Evolutionary conservation across 768 basidiomycete genomes (phyloP), one percentile per base, ranked within the genome.

Genomic region (Pleurotus cornucopiae): DNA sequence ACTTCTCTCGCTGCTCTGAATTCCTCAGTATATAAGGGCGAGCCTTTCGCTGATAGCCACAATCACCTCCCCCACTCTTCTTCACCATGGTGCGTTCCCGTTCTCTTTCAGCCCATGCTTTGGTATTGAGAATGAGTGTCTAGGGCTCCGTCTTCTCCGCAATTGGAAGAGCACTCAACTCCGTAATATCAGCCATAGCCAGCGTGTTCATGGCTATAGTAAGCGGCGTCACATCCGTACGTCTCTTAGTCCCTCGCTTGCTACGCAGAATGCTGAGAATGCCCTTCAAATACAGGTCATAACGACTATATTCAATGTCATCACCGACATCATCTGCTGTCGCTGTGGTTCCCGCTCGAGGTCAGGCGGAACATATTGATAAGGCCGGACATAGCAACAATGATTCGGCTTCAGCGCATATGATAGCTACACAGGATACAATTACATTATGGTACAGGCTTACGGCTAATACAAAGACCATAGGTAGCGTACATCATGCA

Each of bases 221-320:
- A 49, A 46, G 63, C 26, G 71, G 62, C 14, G 69, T 80, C 47
- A 71, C 72, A 0, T 67, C 61, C n/a, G 77, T 80, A 57, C 25
- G 74, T 48, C 6, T 23, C 25, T 46, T 18, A 30, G 16, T 46
- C 9, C 21, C 30, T 52, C 18, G 12, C 5, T 26, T 39, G 13
- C 18, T 53, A 12, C 7, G 11, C 51, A 34, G 13, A 38, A 53
- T 46, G 11, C 38, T 25, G 38, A 34, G 7, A 20, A 49, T 9
- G 16, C 16, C 5, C 13, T 44, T 44, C 14, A 21, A 16, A 44
- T 58, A 6, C 58, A 88, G 86, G 69, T 87, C 44, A 73, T 86
- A 43, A 80, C 84, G 12, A 79, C 83, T 0, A 86, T 87, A 57
- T 81, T 85, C 62, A 74, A 86, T 62, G 64, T 84, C 44, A 83